Evolutionary conservation across 148 eudicot species (phyloP).

Genomic region (Nepenthes mirabilis): DNA sequence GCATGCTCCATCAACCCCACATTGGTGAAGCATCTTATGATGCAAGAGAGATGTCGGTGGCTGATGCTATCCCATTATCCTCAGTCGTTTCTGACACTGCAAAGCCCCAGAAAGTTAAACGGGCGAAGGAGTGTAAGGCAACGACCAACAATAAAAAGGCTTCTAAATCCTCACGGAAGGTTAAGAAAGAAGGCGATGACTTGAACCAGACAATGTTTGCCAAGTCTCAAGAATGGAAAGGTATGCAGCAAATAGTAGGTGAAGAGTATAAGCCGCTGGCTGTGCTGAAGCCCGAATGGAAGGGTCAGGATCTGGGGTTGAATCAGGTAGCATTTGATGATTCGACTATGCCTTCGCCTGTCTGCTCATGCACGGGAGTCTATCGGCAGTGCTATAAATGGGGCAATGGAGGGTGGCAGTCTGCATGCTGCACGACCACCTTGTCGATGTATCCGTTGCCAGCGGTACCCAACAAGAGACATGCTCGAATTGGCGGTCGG

Average conservation of each 20-base stretch:
- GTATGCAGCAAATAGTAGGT: constrained; percentile 25
- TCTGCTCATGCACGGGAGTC: constrained; percentile 81
- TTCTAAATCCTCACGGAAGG: constrained; percentile 38
- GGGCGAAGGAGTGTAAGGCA: constrained; percentile 42
- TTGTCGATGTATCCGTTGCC: constrained; percentile 74
- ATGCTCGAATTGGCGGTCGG: constrained; percentile 78
- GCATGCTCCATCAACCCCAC: constrained; percentile 38
- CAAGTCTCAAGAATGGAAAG: constrained; percentile 37
- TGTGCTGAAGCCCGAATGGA: constrained; percentile 51
- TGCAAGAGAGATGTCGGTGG: constrained; percentile 24
- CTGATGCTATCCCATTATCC: constrained; percentile 33
- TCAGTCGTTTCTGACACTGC: constrained; percentile 31
- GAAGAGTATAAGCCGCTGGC: constrained; percentile 26
- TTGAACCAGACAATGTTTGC: constrained; percentile 29
- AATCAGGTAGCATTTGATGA: constrained; percentile 77
- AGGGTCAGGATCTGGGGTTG: constrained; percentile 62
- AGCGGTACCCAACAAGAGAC: constrained; percentile 63
- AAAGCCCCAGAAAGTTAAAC: constrained; percentile 46
- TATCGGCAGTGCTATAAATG: constrained; percentile 84
- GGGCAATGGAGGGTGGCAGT: constrained; percentile 98
- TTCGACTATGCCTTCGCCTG: constrained; percentile 78
- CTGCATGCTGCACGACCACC: constrained; percentile 82
- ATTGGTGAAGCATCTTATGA: constrained; percentile 39
- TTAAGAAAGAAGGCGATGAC: constrained; percentile 46
- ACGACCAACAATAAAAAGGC: constrained; percentile 32